Base-by-base conservation (phyloP, 2,329 filamentous ascomycete species). In the Trichoderma sp. region DNA sequence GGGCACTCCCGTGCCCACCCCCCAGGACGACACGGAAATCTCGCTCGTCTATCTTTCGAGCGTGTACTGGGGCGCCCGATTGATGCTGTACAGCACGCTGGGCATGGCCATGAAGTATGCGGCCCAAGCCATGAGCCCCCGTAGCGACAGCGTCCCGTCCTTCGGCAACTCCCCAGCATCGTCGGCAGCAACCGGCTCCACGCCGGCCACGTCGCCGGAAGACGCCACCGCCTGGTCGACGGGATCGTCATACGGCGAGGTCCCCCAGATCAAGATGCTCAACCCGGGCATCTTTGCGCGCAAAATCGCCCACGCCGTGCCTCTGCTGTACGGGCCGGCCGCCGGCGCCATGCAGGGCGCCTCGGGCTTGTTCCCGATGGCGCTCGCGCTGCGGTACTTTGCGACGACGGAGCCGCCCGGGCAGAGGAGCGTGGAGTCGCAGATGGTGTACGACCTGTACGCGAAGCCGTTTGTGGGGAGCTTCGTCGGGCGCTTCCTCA, bases 271-370 rank as follows among this genome's bases (percentile, higher is more conserved):
- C 7, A 47, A n/a, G 19, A 52, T 55, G 30, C 15, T 48, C 7
- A 65, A 52, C 19, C 65, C 68, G 3, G 56, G 24, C n/a, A 28
- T 66, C 21, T 69, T 60, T 50, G 63, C 67, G 4, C 54, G 51
- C 52, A 69, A 69, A 51, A 69, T 69, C 24, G 67, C 66, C 9
- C 67, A 66, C n/a, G 41, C 57, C 3, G 66, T 67, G 7, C 63
- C 66, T 30, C 50, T 68, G 15, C 62, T 69, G 30, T 64, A 66
- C 15, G 67, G 65, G 19, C 66, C 64, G 34, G 44, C 58, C 6
- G 67, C 68, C 4, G 63, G 66, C 2, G 60, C 59, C 5, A 58
- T 66, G 51, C 60, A 63, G 3, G 64, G 65, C 24, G 60, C 66
- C 21, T 54, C 65, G 1, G 63, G 57, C 7, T 65, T 68, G 26